Base-by-base conservation (phyloP, 2,329 filamentous ascomycete genomes). In the Sphaerulina vaccinii region DNA sequence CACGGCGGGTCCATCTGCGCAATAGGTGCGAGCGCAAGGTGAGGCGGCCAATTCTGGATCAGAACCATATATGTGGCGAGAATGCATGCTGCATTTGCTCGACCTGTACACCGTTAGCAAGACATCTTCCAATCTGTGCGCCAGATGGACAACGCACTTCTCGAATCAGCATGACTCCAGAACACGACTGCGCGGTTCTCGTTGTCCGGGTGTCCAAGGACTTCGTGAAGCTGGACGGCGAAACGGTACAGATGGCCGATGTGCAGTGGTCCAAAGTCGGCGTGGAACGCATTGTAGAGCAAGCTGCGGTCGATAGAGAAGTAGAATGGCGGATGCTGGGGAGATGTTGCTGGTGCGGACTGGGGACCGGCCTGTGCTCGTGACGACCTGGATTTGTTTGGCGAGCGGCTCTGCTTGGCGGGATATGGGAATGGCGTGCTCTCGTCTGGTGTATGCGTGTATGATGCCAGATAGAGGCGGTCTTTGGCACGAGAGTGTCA, bases 1-100 rank as follows among this genome's bases (percentile, higher is more conserved):
- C 96, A 82, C 19, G 93, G 93, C 38, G 93, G 93, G 68, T 99
- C 93, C 65, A 95, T 87, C 74, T 99, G 93, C 5, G 93, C 90
- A 67, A 99, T 95, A 11, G 93, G 93, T 10, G 92, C 92, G 36
- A 99, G 81, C 27, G 93, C 93, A 64, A 97, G 78, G 76, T 99
- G 93, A 46, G 93, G 93, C 40, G 93, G 89, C 93, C 93, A 99
- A 36, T 88, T 89, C 74, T 99, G 93, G 63, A 99, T 96, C 59
- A 99, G 76, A 37, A 99, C 91, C 91, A 99, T 97, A 75, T 99
- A 99, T 76, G 90, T 96, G 49, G 93, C 92, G 39, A 99, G 82
- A 66, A 99, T 81, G 70, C 91, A 96, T 22, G 93, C 90, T 41
- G 93, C 90, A 72, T 99, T 99, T 60, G 88, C 88, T 68, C 93